Percentiles rank a stretch among this genome's conserved stretches.
Conservation (phyloP, 108 stramenopile species). For the Mediolabrus comicus region DNA sequence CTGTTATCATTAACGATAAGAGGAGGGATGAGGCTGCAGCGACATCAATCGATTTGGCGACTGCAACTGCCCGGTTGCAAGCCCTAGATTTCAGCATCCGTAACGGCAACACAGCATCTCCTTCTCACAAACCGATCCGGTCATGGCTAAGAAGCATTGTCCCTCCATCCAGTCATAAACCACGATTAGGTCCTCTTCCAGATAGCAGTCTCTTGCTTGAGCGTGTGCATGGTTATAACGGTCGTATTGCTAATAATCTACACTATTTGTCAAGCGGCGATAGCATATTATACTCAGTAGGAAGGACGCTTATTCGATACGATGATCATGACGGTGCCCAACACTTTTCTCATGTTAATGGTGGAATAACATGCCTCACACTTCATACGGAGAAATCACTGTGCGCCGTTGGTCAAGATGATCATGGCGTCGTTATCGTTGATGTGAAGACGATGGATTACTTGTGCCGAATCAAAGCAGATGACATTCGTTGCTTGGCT, state of each 20-base stretch:
- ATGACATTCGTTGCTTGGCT: conserved; percentile 46
- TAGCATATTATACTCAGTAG: conserved; percentile 31
- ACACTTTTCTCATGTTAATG: conserved; percentile 58
- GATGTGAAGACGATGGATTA: conserved; percentile 46
- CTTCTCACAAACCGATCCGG: not conserved
- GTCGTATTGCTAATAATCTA: conserved; percentile 18
- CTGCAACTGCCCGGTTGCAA: conserved; percentile 20
- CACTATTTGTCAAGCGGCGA: conserved; percentile 19
- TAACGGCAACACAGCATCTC: not conserved
- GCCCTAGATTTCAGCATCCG: conserved; percentile 12
- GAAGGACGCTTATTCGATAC: conserved; percentile 17
- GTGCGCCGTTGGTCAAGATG: conserved; percentile 62
- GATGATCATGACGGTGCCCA: conserved; percentile 32
- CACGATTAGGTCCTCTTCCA: conserved; percentile 23
- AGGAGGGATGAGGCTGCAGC: not conserved
- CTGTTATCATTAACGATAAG: not conserved
- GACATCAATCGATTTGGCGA: conserved; percentile 17
- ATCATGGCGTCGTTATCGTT: conserved; percentile 40
- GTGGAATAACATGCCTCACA: conserved; percentile 52
- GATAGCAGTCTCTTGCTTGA: conserved; percentile 37
- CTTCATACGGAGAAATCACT: conserved; percentile 44
- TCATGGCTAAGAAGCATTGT: conserved; percentile 64
- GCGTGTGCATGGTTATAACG: conserved; percentile 57
- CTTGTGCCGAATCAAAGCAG: not conserved
- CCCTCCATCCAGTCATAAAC: conserved; percentile 27